Evolutionary conservation across 768 basidiomycete species (phyloP), one percentile per base, ranked within the genome.

Genomic region (Leccinum sublutescens): DNA sequence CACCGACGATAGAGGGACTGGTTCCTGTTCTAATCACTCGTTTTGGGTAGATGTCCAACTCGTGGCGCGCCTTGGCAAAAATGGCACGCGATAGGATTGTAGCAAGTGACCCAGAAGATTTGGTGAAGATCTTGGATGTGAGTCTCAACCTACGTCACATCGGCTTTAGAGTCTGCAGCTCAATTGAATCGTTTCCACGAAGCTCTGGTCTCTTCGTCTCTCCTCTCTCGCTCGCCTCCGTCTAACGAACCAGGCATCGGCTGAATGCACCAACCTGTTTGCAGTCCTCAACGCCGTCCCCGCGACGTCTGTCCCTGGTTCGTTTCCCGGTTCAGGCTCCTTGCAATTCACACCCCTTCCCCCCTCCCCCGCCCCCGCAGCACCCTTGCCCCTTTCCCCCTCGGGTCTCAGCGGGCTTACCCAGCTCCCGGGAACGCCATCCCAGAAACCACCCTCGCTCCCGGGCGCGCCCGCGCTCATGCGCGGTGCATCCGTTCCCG

Each of bases 191-290:
- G 25, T 51, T 31, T n/a, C 38, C 36, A 2, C 38, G 38, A 59
- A 93, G 89, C 82, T 93, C 29, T 94, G 91, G 91, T 89, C 88
- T 67, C 84, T 93, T 50, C 89, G 91, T 7, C 80, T 94, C 6
- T 84, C 89, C 27, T 85, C 84, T 56, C 83, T 94, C 29, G 84
- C 91, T 49, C 87, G 91, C 17, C 81, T 94, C 49, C 85, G 91
- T 50, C 82, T 94, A 50, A 92, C 88, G 77, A 93, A 93, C 69
- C 91, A 94, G 70, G 87, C 87, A n/a, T 82, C 89, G 1, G 89
- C 89, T 23, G 91, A 94, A 74, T 88, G 88, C 70, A 86, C 83
- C 10, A 91, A 91, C 73, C 80, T 94, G 23, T 93, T 90, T 71
- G 75, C 82, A 17, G 86, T 87, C 25, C 82, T 93, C 50, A 80